Conservation (phyloP, 495 filamentous ascomycete genomes). For the Neurospora pannonica region DNA sequence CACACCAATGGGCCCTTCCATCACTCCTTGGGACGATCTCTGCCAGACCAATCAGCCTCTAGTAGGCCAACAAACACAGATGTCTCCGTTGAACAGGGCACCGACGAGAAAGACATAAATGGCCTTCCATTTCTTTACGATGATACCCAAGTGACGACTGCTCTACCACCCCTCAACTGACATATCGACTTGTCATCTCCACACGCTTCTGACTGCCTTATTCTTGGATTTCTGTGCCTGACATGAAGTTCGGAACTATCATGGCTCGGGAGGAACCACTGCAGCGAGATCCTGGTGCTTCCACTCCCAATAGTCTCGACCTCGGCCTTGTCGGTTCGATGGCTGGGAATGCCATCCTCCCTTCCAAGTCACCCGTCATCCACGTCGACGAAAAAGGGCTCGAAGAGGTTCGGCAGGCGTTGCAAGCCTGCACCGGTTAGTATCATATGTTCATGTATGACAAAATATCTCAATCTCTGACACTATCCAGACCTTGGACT, state of each 20-base stretch:
- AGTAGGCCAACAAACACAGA: background rate
- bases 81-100: background rate
- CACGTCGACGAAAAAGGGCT: constrained; percentile 2
- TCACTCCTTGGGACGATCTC: background rate
- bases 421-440: constrained; percentile 29
- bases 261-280: background rate
- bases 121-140: background rate
- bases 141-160: background rate
- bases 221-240: background rate
- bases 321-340: constrained; percentile 3
- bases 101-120: background rate
- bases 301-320: background rate
- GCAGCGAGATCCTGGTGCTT: background rate
- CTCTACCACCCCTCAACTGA: background rate
- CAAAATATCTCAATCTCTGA: background rate
- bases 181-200: background rate
- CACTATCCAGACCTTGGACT: constrained; percentile 22
- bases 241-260: background rate
- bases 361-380: background rate
- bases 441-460: background rate
- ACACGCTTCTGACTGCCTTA: background rate
- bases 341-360: background rate
- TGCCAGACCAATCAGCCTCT: background rate
- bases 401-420: constrained; percentile 7
- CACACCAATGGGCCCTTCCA: background rate